Base-by-base conservation (phyloP, 2,329 filamentous ascomycete genomes). In the Nectriaceae sp. region DNA sequence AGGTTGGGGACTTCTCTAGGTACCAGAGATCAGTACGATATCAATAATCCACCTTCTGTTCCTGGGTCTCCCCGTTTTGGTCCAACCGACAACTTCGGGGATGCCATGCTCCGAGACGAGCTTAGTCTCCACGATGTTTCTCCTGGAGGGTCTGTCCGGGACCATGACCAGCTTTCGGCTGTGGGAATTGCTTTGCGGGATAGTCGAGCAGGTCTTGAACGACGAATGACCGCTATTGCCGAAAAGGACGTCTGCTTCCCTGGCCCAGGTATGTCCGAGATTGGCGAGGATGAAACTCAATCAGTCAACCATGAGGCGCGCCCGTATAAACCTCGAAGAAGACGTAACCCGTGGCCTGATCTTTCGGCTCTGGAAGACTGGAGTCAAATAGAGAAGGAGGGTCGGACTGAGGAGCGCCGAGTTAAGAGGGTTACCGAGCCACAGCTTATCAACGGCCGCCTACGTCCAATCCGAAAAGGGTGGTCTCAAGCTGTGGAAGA, bases 191-290 rank as follows among this genome's bases (percentile, higher is more conserved):
- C 44, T 3, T 46, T 57, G 18, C 54, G 62, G 18, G 65, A 66
- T 21, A 64, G 58, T 21, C 61, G 67, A 18, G 56, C 65, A 3
- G 63, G 68, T 11, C 44, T 59, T 16, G 52, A 52, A 5, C 59
- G 65, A 41, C 78, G 86, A 31, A 77, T 84, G 55, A 77, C 79
- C 11, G 68, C 87, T 11, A 78, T 85, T 11, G 89, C 85, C 0
- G 84, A 94, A 61, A 89, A 89, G 56, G 94, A 97, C 70, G 92
- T 97, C 1, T 97, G 94, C 72, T 97, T 96, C 62, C 93, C 92
- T 0, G 84, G 88, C 46, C 84, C 65, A 8, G 69, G 63, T 21
- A 70, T 91, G 70, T 94, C 90, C 0, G 90, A 95, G 60, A 75
- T 94, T 40, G 90, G 80, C 21, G 88, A 93, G 24, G 90, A 95